Evolutionary conservation across 2,329 filamentous ascomycete species (phyloP), one percentile per base, ranked within the genome.

Genomic region (Pseudocercospora fuligena): DNA sequence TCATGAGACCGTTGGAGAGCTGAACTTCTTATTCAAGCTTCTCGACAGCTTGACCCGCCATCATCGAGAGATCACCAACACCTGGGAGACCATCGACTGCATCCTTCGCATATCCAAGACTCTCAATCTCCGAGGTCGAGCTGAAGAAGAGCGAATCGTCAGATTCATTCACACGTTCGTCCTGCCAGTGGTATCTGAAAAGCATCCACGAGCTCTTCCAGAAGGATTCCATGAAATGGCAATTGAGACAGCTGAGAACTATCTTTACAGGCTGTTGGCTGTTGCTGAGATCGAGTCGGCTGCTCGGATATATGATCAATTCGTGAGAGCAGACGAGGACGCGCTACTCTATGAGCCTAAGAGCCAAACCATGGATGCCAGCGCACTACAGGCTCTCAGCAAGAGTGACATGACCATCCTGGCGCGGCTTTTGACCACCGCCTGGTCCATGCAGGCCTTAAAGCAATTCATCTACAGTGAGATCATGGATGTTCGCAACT

Each of bases 401-500:
- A n/a, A 70, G 12, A 56, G 53, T 33, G 67, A 74, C 49, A 25
- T 40, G 5, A 47, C 54, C 1, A 62, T 65, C 4, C 46, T 70
- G 19, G 57, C 81, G 1, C 84, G 86, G 8, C 81, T 89, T 0
- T 82, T 91, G 16, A 79, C 84, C 1, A 82, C 84, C 61, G 85
- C 88, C 63, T 96, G 92, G 90, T 89, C 88, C 60, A 89, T 97
- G 72, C 82, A 83, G 51, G 82, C 90, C 1, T 82, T 92, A 60
- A 88, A 88, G 72, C 90, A 88, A 71, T 88, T 94, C 71, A 89
- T 97, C 61, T 88, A 87, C 74, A 94, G 92, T 65, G 90, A 92
- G 40, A 92, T 94, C 74, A 97, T 98, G 93, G 92, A 97, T 75
- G 83, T 97, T 43, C 90, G 94, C 43, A 91, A 96, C 12, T 86